Evolutionary conservation across 2,329 filamentous ascomycete genomes (phyloP), one percentile per base, ranked within the genome.

Genomic region (Botrytis paeoniae): DNA sequence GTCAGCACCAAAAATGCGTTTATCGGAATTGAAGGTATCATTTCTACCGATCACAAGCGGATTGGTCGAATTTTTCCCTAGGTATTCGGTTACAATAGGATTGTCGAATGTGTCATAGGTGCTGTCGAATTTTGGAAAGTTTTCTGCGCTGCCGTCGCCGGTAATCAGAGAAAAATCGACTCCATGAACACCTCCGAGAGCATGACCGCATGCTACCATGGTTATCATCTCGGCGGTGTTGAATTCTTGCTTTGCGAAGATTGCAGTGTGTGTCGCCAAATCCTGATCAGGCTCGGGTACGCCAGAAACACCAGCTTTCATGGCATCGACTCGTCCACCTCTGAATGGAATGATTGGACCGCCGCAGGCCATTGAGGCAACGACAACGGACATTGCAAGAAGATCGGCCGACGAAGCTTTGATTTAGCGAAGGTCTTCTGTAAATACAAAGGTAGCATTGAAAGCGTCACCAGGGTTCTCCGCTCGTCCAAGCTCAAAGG

Each of bases 1-100:
- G 76, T 90, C 88, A 6, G 83, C 83, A 76, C 81, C 85, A 79
- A 86, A 91, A 35, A 90, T 85, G 71, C 85, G 85, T 75, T 85
- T 84, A 78, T 90, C 88, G 1, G 88, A 86, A 45, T 78, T 80
- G 22, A 84, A 82, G 3, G 86, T 83, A 12, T 84, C 83, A 0
- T 87, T 88, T 65, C 86, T 84, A 6, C 74, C 76, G 1, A 77
- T 73, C 32, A 90, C 25, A 25, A 69, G 65, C 10, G 71, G 39
- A 73, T 76, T 25, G 69, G 62, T 51, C 61, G 71, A 70, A 68
- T 69, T 57, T 29, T 69, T 29, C 25, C 3, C 65, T 0, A 69
- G 4, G 4, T 69, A 69, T 16, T 69, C 48, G 10, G 65, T 57
- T 6, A 69, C 37, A 37, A 69, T 22, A 14, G 10, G 25, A 9